Conservation (phyloP, 2,329 filamentous ascomycete genomes). For the Penicillium sp. region DNA sequence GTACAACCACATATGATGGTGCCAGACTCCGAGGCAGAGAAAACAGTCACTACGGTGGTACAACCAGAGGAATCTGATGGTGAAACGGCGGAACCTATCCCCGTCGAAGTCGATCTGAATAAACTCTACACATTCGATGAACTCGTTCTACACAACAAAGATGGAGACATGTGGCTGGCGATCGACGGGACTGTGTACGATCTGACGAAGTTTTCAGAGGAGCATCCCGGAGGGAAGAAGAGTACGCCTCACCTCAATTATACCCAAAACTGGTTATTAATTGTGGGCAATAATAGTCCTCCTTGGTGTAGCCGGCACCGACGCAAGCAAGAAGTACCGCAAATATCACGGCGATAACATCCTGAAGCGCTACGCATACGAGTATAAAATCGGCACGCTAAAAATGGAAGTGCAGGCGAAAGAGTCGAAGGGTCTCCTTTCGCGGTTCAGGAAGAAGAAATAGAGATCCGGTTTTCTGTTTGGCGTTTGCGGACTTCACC, state of each 20-base stretch:
- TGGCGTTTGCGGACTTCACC: not conserved
- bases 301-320: constrained; percentile 17
- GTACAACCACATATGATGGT: too few relatives aligned
- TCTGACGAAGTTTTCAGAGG: constrained; percentile 28
- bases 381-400: constrained; percentile 6
- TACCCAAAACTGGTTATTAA: not conserved
- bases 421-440: constrained; percentile 11
- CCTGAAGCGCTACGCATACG: constrained; percentile 13
- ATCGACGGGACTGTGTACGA: constrained; percentile 32
- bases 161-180: constrained; percentile 29
- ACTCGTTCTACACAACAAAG: constrained; percentile 22
- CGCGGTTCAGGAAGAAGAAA: constrained; percentile 8
- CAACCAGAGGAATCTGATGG: not conserved
- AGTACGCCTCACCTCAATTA: constrained; percentile 10
- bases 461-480: not conserved
- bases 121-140: constrained; percentile 4
- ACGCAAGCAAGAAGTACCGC: constrained; percentile 25
- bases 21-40: not conserved
- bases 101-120: not conserved
- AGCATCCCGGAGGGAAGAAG: constrained; percentile 33
- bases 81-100: not conserved
- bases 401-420: not conserved
- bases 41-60: not conserved
- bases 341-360: constrained; percentile 22
- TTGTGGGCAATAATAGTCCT: constrained; percentile 11